phyloP scores from a whole-genome alignment of 495 filamentous ascomycete species.

The Wilcoxina mikolae region DNA sequence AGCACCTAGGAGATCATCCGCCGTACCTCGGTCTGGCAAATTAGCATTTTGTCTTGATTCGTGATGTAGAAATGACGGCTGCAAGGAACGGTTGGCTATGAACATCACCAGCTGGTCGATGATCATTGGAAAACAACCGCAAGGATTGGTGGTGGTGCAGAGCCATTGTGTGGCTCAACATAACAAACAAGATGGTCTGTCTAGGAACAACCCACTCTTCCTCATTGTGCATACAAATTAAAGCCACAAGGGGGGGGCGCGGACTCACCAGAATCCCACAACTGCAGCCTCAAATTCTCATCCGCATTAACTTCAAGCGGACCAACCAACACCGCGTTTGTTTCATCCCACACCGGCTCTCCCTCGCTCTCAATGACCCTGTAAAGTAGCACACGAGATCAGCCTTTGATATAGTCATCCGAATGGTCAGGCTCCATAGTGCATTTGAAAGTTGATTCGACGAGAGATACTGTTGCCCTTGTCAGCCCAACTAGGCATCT shows the following conservation, averaged over 20 bases:
- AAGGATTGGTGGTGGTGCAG: not conserved
- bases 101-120: conserved; percentile 1
- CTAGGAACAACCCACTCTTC: not conserved
- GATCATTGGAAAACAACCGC: conserved; percentile 4
- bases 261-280: conserved; percentile 47
- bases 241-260: not conserved
- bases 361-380: conserved; percentile 45
- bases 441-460: not conserved
- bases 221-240: not conserved
- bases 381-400: not conserved
- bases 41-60: conserved; percentile 15
- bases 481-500: not conserved
- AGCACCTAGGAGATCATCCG: conserved; percentile 54
- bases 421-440: not conserved
- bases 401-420: not conserved
- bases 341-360: conserved; percentile 52
- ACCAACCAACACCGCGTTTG: conserved; percentile 44
- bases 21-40: conserved; percentile 36
- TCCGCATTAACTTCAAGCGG: conserved; percentile 53
- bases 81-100: not conserved
- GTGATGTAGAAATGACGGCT: no score
- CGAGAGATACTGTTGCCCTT: not conserved
- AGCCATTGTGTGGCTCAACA: not conserved
- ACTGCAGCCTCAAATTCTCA: conserved; percentile 46
- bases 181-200: not conserved